A percentile compares a stretch with the other conserved stretches of the same genome.
Conservation (phyloP, 805 yeast species). For the Yamadazyma paraphyllophila region DNA sequence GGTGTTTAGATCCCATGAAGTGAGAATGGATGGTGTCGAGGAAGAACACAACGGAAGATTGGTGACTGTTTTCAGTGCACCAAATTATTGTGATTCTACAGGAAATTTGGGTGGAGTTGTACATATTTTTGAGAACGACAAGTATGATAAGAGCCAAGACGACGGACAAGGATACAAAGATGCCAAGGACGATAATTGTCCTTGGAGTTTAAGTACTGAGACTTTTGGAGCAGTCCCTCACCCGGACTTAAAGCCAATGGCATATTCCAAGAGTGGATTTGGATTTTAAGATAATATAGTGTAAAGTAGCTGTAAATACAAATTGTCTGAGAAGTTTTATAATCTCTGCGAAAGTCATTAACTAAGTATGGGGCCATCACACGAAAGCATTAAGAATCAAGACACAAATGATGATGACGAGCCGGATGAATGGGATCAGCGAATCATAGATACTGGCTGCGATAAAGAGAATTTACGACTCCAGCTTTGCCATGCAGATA, state of each 20-base stretch:
- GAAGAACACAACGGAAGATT: slow-evolving; percentile 82
- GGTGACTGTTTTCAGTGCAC: slow-evolving; percentile 96
- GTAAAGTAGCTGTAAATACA: background rate
- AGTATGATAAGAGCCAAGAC: slow-evolving; percentile 45
- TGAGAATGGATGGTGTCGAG: slow-evolving; percentile 87
- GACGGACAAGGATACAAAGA: slow-evolving; percentile 42
- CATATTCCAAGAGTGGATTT: slow-evolving; percentile 56
- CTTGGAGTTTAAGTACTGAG: slow-evolving; percentile 49
- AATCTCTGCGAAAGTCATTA: background rate
- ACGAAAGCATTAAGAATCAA: background rate
- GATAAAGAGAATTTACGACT: slow-evolving; percentile 39
- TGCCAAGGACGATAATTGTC: slow-evolving; percentile 37
- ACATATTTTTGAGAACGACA: slow-evolving; percentile 53
- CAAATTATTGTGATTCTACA: slow-evolving; percentile 91
- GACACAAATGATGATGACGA: slow-evolving; percentile 23
- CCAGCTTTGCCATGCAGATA: slow-evolving; percentile 46
- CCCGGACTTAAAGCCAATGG: slow-evolving; percentile 94
- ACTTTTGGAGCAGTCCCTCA: slow-evolving; percentile 83
- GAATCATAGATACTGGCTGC: slow-evolving; percentile 45
- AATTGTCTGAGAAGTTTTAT: background rate
- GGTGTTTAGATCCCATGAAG: slow-evolving; percentile 92
- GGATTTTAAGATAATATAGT: slow-evolving; percentile 26
- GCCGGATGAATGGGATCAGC: slow-evolving; percentile 48
- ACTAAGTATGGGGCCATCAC: background rate
- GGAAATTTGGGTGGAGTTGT: slow-evolving; percentile 91